Evolutionary conservation across 345 rosid species (phyloP), one percentile per base, ranked within the genome.

Genomic region (Anastatica hierochuntica): DNA sequence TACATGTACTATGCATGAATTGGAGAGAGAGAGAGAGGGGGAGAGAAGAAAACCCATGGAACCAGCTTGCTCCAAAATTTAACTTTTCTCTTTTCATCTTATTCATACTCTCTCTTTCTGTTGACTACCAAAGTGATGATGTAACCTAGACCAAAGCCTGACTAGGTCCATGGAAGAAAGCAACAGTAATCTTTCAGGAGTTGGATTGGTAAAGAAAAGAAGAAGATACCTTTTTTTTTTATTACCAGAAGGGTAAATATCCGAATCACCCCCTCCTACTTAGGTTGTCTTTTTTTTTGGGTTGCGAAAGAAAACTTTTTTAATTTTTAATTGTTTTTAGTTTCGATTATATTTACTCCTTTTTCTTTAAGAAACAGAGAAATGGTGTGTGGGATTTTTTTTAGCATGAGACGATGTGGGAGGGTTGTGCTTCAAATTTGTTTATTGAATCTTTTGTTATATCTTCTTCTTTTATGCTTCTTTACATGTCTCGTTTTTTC

Each of bases 1-100:
- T 92, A 92, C 83, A 85, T 92, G 99, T 92, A 92, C 71, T 92
- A 79, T 71, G 97, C 97, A 48, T 92, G 74, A 76, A 61, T 54
- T n/a, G 56, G 43, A 24, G 55, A 52, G 17, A 57, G 37, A 24
- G 21, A 23, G 47, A 40, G 43, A 41, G 24, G 5, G 5, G 24
- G 14, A 26, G 39, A 65, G 14, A 50, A 36, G 27, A 35, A 36
- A 29, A 29, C 8, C 8, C 56, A 23, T 58, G 43, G 65, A 59
- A 40, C 43, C 49, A 52, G 45, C 56, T 46, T 45, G 51, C 62
- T 40, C 56, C 61, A 45, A 5, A n/a, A 13, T 39, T 60, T 29
- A 29, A 53, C 31, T 60, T 45, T 59, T 38, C 7, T 58, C 46
- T 45, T 37, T 33, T 59, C 42, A 30, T 18, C 35, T 11, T 31